Percentiles rank a stretch among this genome's conserved stretches.
These are phyloP conservation scores for Mycena metata DNA, from an alignment of 768 basidiomycete species.

Conservation along the genomic window DNA sequence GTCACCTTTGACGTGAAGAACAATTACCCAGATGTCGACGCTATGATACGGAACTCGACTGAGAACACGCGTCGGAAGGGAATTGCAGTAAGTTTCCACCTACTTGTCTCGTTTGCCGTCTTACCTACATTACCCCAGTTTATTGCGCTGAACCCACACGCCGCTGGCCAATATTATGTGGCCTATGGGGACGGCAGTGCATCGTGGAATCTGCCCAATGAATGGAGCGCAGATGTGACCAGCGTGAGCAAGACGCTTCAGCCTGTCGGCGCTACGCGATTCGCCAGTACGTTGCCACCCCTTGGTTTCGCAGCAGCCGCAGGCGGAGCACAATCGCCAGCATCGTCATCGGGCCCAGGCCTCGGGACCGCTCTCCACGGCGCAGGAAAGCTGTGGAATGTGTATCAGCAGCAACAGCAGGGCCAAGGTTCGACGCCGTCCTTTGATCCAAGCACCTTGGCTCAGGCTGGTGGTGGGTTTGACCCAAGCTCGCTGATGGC, in stretches of 20 bases:
- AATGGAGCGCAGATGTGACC: slow-evolving; percentile 32
- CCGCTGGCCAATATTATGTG: slow-evolving; percentile 34
- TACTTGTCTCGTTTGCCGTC: background rate
- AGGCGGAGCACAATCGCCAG: slow-evolving; percentile 9
- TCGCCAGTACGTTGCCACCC: background rate
- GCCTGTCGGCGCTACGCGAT: slow-evolving; percentile 10
- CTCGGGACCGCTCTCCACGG: slow-evolving; percentile 17
- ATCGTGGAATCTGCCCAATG: slow-evolving; percentile 35
- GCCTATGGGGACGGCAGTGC: slow-evolving; percentile 34
- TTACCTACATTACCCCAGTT: slow-evolving; percentile 16
- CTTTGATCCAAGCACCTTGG: slow-evolving; percentile 26
- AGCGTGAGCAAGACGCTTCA: slow-evolving; percentile 32
- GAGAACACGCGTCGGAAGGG: slow-evolving; percentile 34
- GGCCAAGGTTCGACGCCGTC: background rate
- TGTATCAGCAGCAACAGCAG: slow-evolving; percentile 27
- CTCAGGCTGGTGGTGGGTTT: background rate
- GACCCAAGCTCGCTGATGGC: slow-evolving; percentile 24
- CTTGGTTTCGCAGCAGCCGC: background rate
- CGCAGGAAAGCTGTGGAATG: slow-evolving; percentile 30
- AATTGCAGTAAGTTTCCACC: slow-evolving; percentile 21
- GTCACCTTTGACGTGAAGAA: slow-evolving; percentile 31
- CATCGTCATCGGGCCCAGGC: slow-evolving; percentile 7
- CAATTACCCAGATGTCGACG: slow-evolving; percentile 35
- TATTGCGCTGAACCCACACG: slow-evolving; percentile 33
- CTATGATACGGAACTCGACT: slow-evolving; percentile 28